Percentiles rank a stretch among this genome's conserved stretches.
phyloP scores from a whole-genome alignment of 441 rosid species.

The Gossypium davidsonii region DNA sequence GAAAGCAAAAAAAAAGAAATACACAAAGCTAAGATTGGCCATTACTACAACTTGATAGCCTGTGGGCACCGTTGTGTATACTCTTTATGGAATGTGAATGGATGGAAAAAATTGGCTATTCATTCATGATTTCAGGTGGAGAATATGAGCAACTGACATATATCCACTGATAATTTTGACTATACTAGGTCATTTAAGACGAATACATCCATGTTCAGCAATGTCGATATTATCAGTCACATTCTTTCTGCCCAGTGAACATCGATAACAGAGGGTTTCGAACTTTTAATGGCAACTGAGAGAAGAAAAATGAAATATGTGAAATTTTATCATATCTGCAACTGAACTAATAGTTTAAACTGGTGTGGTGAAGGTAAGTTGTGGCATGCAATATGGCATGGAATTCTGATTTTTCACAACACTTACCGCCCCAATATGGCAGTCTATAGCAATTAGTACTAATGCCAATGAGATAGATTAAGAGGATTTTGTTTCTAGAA shows the following conservation, averaged over 20 bases:
- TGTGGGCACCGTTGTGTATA: conserved; percentile 12
- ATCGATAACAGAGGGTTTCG: too few species aligned
- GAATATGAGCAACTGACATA: conserved; percentile 10
- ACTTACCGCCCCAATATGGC: background rate
- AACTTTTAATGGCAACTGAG: too few species aligned
- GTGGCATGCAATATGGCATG: background rate
- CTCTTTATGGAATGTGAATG: conserved; percentile 24
- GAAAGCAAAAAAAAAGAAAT: background rate
- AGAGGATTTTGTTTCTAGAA: too few species aligned
- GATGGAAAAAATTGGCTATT: conserved; percentile 3
- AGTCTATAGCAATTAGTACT: background rate
- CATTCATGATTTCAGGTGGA: conserved; percentile 14
- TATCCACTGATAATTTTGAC: conserved; percentile 1
- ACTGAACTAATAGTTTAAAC: background rate
- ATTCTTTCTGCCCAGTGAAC: background rate
- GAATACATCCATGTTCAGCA: background rate
- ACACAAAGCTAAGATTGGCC: background rate
- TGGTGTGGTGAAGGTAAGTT: background rate
- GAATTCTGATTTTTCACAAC: background rate
- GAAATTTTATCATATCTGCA: background rate
- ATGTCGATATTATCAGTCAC: background rate
- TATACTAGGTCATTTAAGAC: background rate
- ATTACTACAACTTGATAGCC: background rate
- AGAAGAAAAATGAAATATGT: too few species aligned
- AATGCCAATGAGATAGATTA: background rate